Base-by-base conservation (phyloP, 176 grass and related monocot genomes). In the Musa schizocarpa region DNA sequence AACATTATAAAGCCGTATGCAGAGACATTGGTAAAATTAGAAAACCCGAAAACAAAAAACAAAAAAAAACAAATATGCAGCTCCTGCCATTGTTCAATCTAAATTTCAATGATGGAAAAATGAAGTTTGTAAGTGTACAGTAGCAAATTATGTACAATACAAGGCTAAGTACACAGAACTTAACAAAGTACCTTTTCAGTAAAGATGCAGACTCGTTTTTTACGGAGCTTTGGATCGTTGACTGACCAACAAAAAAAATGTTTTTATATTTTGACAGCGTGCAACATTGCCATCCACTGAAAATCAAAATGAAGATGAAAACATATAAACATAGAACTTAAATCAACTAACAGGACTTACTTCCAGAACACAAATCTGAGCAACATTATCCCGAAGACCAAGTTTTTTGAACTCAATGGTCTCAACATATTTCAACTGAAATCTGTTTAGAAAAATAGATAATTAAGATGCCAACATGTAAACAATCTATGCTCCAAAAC, bases 321-420 rank as follows among this genome's bases (percentile, higher is more conserved):
- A 8, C 11, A n/a, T 8, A n/a, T 55, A 20, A 54, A 79, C 3
- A 24, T 5, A 10, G 13, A 73, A 54, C 8, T 25, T 29, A 50
- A 55, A 5, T 74, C 19, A 85, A 71, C 54, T 73, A 73, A 25
- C 74, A 74, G 29, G 20, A 25, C 62, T 52, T 63, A 93, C 94
- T 88, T 98, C 94, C 77, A 98, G 77, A 80, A 98, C 90, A 91
- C 94, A 91, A 72, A 93, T 67, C 81, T 98, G 90, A 23, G 94
- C 94, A 87, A 98, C 86, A 85, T 98, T 98, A 71, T 98, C 88
- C 85, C 84, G 86, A 82, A 98, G 86, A 13, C 73, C 94, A 91
- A 91, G 76, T 82, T 83, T 86, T 62, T 79, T 87, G 71, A 98
- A 98, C 80, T 98, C 84, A 68, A 98, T 93, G 68, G 90, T 29